Base-by-base conservation (phyloP, 2,329 filamentous ascomycete species). In the Colletotrichum navitas region DNA sequence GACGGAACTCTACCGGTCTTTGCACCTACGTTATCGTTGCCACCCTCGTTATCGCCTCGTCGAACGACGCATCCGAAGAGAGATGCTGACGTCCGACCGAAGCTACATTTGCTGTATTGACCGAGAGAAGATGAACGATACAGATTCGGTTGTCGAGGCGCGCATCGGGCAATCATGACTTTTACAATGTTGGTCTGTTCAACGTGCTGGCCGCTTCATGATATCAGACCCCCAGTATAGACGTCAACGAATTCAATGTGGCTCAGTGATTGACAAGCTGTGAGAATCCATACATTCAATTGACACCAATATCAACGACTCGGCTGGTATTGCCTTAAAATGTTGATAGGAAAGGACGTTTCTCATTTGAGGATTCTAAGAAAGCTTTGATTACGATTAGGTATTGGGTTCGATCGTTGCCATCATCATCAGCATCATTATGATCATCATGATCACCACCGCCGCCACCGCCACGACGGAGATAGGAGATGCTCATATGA, bases 361-460 rank as follows among this genome's bases (percentile, higher is more conserved):
- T n/a, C 12, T 21, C 21, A 24, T 12, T 14, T 55, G 11, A 55
- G 6, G 11, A 24, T 24, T 16, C 16, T 14, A 56, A 10, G n/a
- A 8, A 39, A 10, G n/a, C 11, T 56, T 39, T 51, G n/a, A 62
- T 62, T 62, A 62, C 21, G 43, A 62, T 62, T 62, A 62, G 1
- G n/a, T 62, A 62, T 51, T 51, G 45, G 14, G 14, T 62, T 51
- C 16, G 26, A 18, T 49, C 16, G 1, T 32, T 16, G 2, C 26
- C 43, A 45, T 45, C 43, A n/a, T 43, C 39, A 18, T 18, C 39
- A 41, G 2, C 29, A 29, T 4, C 29, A 29, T 4, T 4, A 29
- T 29, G 2, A 29, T 29, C 29, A 29, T 29, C 52, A n/a, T 45
- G 18, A 45, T n/a, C 43, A n/a, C 21, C 39, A 18, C 10, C 39